Base-by-base conservation (phyloP, 208 protist genomes). In the Acanthamoeba lenticulata region DNA sequence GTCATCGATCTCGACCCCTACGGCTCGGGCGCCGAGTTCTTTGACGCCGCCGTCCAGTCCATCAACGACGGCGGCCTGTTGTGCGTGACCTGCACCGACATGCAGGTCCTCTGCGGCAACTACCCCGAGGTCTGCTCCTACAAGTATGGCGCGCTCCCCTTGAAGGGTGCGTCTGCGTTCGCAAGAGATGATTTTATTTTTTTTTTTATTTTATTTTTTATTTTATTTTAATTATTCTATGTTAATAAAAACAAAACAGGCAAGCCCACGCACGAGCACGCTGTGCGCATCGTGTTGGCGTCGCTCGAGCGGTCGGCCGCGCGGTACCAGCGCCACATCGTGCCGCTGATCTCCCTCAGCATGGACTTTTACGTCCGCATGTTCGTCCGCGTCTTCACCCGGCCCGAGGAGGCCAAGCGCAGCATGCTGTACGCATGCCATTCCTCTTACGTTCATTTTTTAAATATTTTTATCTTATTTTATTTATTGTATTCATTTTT, bases 331-430 rank as follows among this genome's bases (percentile, higher is more conserved):
- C 98, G 99, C 94, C 98, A 99, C 94, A 99, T 99, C 94, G 98
- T 99, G 45, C 99, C 99, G 9, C 92, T 99, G 27, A 69, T 99
- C 19, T 99, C 98, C 11, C 95, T 99, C 0, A 97, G 98, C 94
- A 99, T 99, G 94, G 99, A 99, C 97, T 99, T 99, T 92, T 99
- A 99, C 95, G 97, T 99, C 13, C 98, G 99, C 62, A 98, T 99
- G 69, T 99, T 99, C 97, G 97, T 99, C 34, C 98, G 99, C 29
- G 95, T 97, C 15, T 97, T 94, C 60, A 93, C 92, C 0, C 93
- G 74, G 7, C 62, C 94, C n/a, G 29, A 90, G 0, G 96, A 96
- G 34, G 86, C 81, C 5, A 97, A 97, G 49, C 79, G 65, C 32
- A 93, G 89, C 42, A 62, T 74, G 62, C 27, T 62, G 89, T 93